phyloP scores from a whole-genome alignment of 78 protist species.

The Dictyostelium purpureum region DNA sequence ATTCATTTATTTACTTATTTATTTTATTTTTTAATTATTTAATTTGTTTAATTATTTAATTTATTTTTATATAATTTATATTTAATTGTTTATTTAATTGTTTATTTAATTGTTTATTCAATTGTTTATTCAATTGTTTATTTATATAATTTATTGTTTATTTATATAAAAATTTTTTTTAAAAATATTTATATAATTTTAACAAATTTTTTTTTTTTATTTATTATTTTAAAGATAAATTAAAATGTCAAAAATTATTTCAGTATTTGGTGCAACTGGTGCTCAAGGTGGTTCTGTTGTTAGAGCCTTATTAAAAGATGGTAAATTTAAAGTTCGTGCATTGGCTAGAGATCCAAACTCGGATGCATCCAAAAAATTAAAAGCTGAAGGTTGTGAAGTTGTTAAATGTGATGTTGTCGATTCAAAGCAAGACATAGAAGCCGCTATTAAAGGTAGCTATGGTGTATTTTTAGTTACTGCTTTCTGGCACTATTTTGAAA shows the following conservation, averaged over 20 bases:
- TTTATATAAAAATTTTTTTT: too few relatives aligned
- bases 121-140: too few relatives aligned
- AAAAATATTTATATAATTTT: too few relatives aligned
- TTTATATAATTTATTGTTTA: too few relatives aligned
- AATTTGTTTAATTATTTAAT: too few relatives aligned
- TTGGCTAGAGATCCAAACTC: slow-evolving; percentile 4
- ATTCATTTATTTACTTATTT: too few relatives aligned
- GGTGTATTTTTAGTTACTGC: slow-evolving; percentile 34
- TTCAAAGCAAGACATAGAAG: background rate
- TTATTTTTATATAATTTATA: too few relatives aligned
- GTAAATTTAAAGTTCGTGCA: slow-evolving; percentile 31
- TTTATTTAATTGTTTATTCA: too few relatives aligned
- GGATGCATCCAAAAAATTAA: background rate
- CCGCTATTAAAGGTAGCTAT: background rate
- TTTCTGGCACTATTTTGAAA: background rate
- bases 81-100: too few relatives aligned
- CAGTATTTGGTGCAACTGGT: slow-evolving; percentile 51
- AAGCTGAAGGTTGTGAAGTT: background rate
- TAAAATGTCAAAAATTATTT: slow-evolving; percentile 11
- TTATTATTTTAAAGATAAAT: too few relatives aligned
- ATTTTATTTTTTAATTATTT: too few relatives aligned
- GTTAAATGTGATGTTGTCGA: slow-evolving; percentile 5
- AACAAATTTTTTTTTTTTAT: too few relatives aligned
- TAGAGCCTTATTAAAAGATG: background rate
- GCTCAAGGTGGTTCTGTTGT: slow-evolving; percentile 13